Percentiles rank a stretch among this genome's conserved stretches.
Conservation (phyloP, 2,329 filamentous ascomycete genomes). For the Paecilomyces fulvus region DNA sequence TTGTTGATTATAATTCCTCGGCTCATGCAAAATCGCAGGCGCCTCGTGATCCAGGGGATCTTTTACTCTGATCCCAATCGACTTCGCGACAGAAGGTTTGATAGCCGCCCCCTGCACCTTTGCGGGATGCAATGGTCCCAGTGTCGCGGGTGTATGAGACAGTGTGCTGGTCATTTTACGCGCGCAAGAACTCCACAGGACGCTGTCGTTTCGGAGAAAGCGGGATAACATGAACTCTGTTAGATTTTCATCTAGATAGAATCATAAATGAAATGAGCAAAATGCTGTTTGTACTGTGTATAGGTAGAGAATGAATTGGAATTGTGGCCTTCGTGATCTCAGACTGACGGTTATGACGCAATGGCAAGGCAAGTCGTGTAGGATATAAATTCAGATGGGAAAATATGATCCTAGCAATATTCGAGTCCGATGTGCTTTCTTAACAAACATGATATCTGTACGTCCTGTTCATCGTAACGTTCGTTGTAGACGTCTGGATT, state of each 20-base stretch:
- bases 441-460: neutral
- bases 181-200: neutral
- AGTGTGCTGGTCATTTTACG: neutral
- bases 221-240: neutral
- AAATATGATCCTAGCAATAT: neutral
- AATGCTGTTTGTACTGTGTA: no score
- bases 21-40: constrained; percentile 8
- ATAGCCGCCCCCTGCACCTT: constrained; percentile 7
- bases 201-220: neutral
- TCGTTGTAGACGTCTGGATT: neutral
- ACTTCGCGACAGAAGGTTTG: constrained; percentile 9
- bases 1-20: constrained; percentile 5
- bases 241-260: neutral
- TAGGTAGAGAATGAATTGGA: no score
- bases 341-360: neutral
- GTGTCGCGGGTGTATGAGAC: neutral
- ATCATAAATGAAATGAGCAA: no score
- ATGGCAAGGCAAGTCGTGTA: neutral
- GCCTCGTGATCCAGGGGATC: constrained; percentile 8
- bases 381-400: neutral
- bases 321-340: neutral
- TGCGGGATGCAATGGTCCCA: constrained; percentile 10
- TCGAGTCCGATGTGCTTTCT: no score
- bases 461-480: neutral
- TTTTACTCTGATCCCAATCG: constrained; percentile 6